These are phyloP conservation scores for Pythium volutum DNA, from an alignment of 352 stramenopile genomes.

Conservation along the genomic window DNA sequence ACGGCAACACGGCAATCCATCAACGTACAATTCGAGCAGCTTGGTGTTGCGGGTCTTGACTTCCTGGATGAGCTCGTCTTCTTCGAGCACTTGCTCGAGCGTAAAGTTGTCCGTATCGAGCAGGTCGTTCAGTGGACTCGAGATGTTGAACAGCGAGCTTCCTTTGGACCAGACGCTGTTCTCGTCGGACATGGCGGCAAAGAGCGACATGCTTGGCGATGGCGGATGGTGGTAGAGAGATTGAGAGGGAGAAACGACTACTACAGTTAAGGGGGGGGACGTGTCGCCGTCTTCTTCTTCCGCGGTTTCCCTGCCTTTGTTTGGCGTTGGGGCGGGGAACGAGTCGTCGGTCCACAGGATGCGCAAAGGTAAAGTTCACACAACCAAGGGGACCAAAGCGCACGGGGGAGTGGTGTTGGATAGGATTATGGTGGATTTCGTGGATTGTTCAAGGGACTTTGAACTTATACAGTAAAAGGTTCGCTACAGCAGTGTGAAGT, in stretches of 20 bases:
- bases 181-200: constrained; percentile 78
- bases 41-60: constrained; percentile 94
- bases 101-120: constrained; percentile 93
- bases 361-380: not conserved
- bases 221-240: not conserved
- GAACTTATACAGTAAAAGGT: constrained; percentile 1
- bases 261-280: not conserved
- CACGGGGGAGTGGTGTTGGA: too few relatives aligned
- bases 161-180: constrained; percentile 81
- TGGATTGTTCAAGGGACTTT: too few relatives aligned
- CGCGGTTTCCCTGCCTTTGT: not conserved
- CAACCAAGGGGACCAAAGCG: not conserved
- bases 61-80: constrained; percentile 98
- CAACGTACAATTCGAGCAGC: constrained; percentile 94
- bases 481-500: not conserved
- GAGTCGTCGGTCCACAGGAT: constrained; percentile 11
- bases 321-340: not conserved
- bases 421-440: too few relatives aligned
- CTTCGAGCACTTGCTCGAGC: constrained; percentile 91
- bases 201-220: constrained; percentile 65
- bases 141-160: constrained; percentile 87
- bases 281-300: not conserved
- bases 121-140: constrained; percentile 94
- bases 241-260: too few relatives aligned
- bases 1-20: too few relatives aligned